These are phyloP conservation scores for Asparagopsis taxiformis DNA, from an alignment of 31 red algal species.

Conservation along the genomic window DNA sequence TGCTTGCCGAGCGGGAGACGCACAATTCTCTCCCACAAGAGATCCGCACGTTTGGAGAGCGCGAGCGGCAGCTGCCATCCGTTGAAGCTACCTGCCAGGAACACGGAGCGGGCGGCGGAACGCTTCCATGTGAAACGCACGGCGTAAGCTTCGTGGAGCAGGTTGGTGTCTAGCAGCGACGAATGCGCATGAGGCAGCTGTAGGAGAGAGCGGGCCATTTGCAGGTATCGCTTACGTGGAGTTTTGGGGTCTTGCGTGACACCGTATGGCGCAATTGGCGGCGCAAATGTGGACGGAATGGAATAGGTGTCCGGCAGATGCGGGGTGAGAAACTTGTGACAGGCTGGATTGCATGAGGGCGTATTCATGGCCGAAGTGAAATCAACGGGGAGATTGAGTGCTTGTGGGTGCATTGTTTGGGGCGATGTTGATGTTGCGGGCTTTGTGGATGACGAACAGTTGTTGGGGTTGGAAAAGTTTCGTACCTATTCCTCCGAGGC, in stretches of 20 bases:
- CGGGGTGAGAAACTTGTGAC: not conserved
- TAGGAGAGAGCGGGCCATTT: constrained; percentile 1
- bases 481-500: constrained; percentile 25
- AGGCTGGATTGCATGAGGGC: not conserved
- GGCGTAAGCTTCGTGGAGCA: not conserved
- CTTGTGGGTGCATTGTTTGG: not conserved
- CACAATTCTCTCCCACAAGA: constrained; percentile 29
- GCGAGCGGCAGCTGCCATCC: constrained; percentile 15
- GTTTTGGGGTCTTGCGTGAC: not conserved
- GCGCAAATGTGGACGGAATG: constrained; percentile 4
- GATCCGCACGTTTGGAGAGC: not conserved
- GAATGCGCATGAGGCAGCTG: not conserved
- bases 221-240: constrained; percentile 5
- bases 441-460: not conserved
- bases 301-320: constrained; percentile 10
- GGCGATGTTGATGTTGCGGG: not conserved
- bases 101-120: constrained; percentile 2
- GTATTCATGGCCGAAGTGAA: not conserved
- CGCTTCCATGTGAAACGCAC: constrained; percentile 31
- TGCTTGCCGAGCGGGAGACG: constrained; percentile 12
- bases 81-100: constrained; percentile 20
- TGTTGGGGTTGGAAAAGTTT: not conserved
- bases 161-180: not conserved
- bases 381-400: not conserved
- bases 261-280: constrained; percentile 15